Evolutionary conservation across 495 filamentous ascomycete genomes (phyloP).

Genomic region (Penicillium bovifimosum): DNA sequence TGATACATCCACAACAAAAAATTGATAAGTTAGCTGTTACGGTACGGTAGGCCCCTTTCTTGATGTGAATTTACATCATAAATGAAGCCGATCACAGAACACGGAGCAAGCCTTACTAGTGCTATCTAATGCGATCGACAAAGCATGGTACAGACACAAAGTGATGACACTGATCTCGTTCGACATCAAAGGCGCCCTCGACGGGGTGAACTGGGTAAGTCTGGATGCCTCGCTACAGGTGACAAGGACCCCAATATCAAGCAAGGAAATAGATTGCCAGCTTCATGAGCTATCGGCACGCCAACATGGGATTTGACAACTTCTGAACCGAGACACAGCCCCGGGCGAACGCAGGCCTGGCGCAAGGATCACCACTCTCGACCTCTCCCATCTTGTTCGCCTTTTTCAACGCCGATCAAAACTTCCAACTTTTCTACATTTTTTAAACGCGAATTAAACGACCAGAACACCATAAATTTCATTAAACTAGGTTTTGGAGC

Average conservation of each 20-base stretch:
- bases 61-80: too few relatives aligned
- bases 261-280: too few relatives aligned
- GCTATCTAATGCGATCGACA: constrained; percentile 10
- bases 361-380: constrained; percentile 25
- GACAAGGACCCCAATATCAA: too few relatives aligned
- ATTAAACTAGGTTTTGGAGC: too few relatives aligned
- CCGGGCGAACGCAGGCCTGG: constrained; percentile 21
- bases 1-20: too few relatives aligned
- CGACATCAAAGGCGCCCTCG: constrained; percentile 20
- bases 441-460: too few relatives aligned
- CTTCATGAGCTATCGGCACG: too few relatives aligned
- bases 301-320: constrained; percentile 20
- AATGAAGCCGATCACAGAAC: too few relatives aligned
- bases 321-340: constrained; percentile 8
- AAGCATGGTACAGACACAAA: constrained; percentile 12
- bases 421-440: too few relatives aligned
- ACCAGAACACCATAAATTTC: too few relatives aligned
- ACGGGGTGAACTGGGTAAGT: constrained; percentile 18
- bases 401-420: constrained; percentile 16
- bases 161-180: constrained; percentile 15
- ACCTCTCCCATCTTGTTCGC: constrained; percentile 22
- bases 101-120: constrained; percentile 17
- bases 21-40: too few relatives aligned
- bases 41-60: too few relatives aligned
- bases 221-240: constrained; percentile 17